Evolutionary conservation across 441 rosid species (phyloP), one percentile per base, ranked within the genome.

Genomic region (Populus hybrid): DNA sequence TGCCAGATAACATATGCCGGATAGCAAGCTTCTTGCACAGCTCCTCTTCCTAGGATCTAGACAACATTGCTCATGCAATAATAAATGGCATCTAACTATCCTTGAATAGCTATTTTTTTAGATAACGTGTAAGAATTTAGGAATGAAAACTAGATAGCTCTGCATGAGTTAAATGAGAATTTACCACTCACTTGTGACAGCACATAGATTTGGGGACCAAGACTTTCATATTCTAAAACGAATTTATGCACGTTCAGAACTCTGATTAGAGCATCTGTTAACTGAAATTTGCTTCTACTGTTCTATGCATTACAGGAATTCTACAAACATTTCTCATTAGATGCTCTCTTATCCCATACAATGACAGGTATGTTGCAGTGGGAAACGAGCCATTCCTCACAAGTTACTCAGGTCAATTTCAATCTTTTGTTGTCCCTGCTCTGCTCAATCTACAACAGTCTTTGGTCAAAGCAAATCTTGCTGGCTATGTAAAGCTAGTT

Each of bases 361-460:
- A 67, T 82, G 70, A 40, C 89, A 90, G 94, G 91, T 95, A 92
- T 79, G 77, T 95, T 69, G 97, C 98, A 3, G 97, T 95, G 6
- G 97, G 99, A 81, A 95, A 95, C 67, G 99, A 95, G 81, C 99
- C 99, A 36, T 93, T 93, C 85, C 90, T 95, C 68, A 63, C 93
- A 26, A 83, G 97, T 79, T 93, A 94, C 19, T 67, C 82, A 0
- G 92, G 91, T 5, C 91, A 87, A 84, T 95, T 86, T 85, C 94
- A 88, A 87, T 86, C 87, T 65, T 86, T 86, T 76, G 95, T 95
- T 11, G 73, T 94, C 46, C 99, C 99, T 73, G 94, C 97, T 81
- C 61, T 95, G 74, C 86, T 88, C 72, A 93, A 92, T 75, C 71
- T 95, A 67, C 98, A 91, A 73, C 92, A 94, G 77, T 95, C 98